A percentile compares a stretch with the other conserved stretches of the same genome.
Evolutionary conservation across 192 early-diverging fungal genomes (phyloP).

Genomic region (Coemansia sp.): DNA sequence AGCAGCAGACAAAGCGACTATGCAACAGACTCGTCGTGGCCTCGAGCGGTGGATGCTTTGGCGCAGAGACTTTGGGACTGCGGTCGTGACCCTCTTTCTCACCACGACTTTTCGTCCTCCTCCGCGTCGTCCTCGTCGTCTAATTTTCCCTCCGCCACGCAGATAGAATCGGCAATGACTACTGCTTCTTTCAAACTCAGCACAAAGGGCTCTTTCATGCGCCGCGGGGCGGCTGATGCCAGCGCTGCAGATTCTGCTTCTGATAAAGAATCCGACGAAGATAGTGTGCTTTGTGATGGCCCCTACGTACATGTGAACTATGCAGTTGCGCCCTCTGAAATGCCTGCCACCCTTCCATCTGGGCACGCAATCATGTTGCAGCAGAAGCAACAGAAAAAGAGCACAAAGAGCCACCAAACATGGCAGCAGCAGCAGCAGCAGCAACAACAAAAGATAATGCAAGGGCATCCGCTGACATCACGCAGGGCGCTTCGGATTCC

Average conservation of each 20-base stretch:
- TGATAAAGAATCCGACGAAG: constrained; percentile 11
- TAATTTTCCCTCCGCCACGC: not conserved
- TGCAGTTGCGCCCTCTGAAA: not conserved
- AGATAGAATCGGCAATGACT: constrained; percentile 14
- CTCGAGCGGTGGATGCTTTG: constrained; percentile 29
- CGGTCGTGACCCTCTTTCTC: constrained; percentile 17
- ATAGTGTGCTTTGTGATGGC: constrained; percentile 31
- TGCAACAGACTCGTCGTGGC: constrained; percentile 25
- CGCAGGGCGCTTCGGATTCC: not conserved
- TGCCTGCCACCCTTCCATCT: not conserved
- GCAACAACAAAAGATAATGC: not conserved
- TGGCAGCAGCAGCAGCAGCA: constrained; percentile 6
- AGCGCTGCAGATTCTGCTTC: constrained; percentile 9
- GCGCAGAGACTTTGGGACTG: constrained; percentile 41
- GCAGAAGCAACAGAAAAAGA: not conserved
- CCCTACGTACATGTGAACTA: constrained; percentile 39
- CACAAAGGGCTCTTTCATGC: not conserved
- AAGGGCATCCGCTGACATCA: not conserved
- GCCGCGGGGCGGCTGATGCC: not conserved
- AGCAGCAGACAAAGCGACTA: not conserved
- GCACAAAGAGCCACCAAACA: not conserved
- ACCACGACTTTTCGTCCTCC: constrained; percentile 2
- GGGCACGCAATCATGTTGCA: not conserved
- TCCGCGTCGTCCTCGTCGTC: not conserved
- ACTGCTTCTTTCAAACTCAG: constrained; percentile 2